Percentiles rank a stretch among this genome's conserved stretches.
These are phyloP conservation scores for Spathaspora hagerdaliae DNA, from an alignment of 805 yeast species.

Conservation along the genomic window DNA sequence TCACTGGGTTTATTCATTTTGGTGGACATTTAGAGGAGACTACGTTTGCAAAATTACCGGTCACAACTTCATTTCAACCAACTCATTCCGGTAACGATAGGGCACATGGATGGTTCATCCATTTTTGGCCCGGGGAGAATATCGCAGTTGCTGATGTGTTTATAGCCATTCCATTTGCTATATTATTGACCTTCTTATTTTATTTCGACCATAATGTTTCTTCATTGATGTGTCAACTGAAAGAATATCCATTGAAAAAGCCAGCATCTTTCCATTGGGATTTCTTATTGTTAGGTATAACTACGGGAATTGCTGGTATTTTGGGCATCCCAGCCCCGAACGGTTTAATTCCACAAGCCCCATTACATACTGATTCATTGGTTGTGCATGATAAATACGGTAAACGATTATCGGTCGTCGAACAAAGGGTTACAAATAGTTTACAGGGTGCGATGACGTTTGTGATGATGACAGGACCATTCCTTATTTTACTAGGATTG, in stretches of 20 bases:
- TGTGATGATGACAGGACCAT: constrained; percentile 87
- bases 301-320: constrained; percentile 84
- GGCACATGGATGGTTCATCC: constrained; percentile 70
- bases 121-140: constrained; percentile 59
- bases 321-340: constrained; percentile 95
- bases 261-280: constrained; percentile 95
- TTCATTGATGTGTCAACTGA: constrained; percentile 85
- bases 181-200: constrained; percentile 76
- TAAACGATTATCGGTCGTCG: constrained; percentile 60
- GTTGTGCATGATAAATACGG: constrained; percentile 48
- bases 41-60: constrained; percentile 60
- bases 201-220: constrained; percentile 96
- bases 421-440: constrained; percentile 83
- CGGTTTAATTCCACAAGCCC: constrained; percentile 96
- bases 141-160: constrained; percentile 73
- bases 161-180: constrained; percentile 88
- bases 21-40: constrained; percentile 69
- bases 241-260: constrained; percentile 73
- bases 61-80: constrained; percentile 70
- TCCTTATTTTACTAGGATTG: constrained; percentile 70
- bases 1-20: constrained; percentile 90
- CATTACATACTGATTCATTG: constrained; percentile 79
- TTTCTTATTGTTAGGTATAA: constrained; percentile 74
- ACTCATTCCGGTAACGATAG: constrained; percentile 41
- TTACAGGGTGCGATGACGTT: constrained; percentile 79